These are phyloP conservation scores for Trichoderma orchidacearum DNA, from an alignment of 495 filamentous ascomycete genomes.

Conservation along the genomic window DNA sequence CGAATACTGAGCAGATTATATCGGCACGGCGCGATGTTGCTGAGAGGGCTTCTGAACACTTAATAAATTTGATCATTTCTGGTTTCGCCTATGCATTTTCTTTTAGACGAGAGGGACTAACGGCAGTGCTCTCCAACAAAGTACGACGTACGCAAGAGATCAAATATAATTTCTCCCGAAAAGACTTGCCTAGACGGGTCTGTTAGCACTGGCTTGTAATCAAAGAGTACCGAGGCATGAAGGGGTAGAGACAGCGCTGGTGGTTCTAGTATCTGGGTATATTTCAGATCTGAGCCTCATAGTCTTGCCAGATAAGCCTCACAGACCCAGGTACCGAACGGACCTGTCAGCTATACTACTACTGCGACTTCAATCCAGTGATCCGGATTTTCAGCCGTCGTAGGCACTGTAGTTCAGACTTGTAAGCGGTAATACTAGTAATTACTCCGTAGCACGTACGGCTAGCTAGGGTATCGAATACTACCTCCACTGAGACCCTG, in stretches of 20 bases:
- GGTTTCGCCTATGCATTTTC: neutral
- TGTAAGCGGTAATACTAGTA: neutral
- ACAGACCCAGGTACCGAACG: neutral
- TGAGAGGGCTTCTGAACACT: too few relatives aligned
- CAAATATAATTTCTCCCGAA: too few relatives aligned
- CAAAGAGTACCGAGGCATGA: neutral
- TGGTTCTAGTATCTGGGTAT: neutral
- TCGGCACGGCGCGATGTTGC: neutral
- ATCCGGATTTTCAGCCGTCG: neutral
- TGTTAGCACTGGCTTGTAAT: neutral
- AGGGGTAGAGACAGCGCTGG: too few relatives aligned
- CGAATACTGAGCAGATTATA: neutral
- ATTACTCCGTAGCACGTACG: too few relatives aligned
- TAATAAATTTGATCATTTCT: too few relatives aligned
- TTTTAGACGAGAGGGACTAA: too few relatives aligned
- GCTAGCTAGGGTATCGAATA: too few relatives aligned
- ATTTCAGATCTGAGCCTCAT: neutral
- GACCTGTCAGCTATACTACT: neutral
- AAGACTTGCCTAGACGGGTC: too few relatives aligned
- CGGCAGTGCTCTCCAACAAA: too few relatives aligned
- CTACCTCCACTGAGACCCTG: neutral
- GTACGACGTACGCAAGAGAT: too few relatives aligned
- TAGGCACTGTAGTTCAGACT: neutral
- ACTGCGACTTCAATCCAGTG: neutral
- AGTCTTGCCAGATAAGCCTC: neutral